phyloP scores from a whole-genome alignment of 495 filamentous ascomycete species.

The Beverwykella pulmonaria region DNA sequence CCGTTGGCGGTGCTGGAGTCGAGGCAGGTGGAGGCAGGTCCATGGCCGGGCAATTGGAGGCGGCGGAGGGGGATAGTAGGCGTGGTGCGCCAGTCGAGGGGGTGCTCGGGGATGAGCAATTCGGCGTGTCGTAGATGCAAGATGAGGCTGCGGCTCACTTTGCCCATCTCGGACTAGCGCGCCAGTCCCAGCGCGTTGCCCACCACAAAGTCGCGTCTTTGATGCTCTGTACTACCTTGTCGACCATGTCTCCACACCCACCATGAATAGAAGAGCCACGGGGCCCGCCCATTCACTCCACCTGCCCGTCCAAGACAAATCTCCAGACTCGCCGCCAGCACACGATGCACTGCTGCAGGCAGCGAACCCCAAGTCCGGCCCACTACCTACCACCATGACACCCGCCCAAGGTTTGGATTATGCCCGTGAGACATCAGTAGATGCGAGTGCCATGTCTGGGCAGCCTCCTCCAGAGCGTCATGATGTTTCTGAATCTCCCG shows the following conservation, averaged over 20 bases:
- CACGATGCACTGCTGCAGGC: constrained; percentile 1
- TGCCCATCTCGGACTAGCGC: neutral
- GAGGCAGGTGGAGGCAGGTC: neutral
- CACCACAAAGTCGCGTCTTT: neutral
- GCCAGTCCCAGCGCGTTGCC: neutral
- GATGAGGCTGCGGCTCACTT: neutral
- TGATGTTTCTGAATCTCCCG: neutral
- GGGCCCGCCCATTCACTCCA: neutral
- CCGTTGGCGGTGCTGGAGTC: neutral
- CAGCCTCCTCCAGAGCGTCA: neutral
- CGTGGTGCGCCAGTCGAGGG: neutral
- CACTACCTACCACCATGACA: constrained; percentile 7
- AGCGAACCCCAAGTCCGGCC: neutral
- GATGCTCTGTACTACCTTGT: neutral
- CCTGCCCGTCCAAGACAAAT: neutral
- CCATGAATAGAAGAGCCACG: constrained; percentile 9
- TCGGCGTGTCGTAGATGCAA: neutral
- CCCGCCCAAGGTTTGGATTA: neutral
- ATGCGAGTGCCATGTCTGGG: neutral
- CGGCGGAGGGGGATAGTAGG: neutral
- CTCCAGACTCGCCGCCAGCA: neutral
- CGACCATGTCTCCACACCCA: constrained; percentile 4
- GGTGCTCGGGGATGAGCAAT: neutral
- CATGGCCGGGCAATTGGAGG: neutral
- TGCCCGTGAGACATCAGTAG: neutral